phyloP scores from a whole-genome alignment of 768 basidiomycete genomes.

The Russula abietina region DNA sequence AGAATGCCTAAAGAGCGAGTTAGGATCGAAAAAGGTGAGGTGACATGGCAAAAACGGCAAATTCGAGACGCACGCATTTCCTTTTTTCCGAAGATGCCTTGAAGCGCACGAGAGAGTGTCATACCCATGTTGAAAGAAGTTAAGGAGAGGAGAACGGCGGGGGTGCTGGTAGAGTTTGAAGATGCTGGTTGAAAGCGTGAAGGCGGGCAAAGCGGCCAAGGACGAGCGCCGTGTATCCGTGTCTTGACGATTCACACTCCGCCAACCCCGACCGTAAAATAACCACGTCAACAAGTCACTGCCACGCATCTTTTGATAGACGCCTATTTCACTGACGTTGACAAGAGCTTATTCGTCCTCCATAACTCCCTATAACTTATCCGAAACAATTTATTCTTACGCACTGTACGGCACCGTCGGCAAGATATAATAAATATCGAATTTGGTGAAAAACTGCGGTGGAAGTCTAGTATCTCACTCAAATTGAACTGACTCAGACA shows the following conservation, averaged over 20 bases:
- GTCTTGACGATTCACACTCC: conserved; percentile 15
- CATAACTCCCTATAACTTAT: no score
- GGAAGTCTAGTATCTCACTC: background rate
- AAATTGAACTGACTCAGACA: background rate
- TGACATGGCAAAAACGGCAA: conserved; percentile 27
- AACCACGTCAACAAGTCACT: background rate
- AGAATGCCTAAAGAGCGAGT: conserved; percentile 70
- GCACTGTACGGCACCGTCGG: background rate
- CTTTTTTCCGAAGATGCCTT: conserved; percentile 92
- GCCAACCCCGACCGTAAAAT: conserved; percentile 10
- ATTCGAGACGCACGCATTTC: conserved; percentile 85
- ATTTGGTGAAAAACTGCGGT: background rate
- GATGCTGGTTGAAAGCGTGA: conserved; percentile 18
- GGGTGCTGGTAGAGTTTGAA: conserved; percentile 5
- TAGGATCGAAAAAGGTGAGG: conserved; percentile 24
- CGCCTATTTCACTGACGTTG: background rate
- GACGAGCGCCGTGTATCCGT: background rate
- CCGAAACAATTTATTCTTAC: no score
- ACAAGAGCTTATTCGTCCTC: no score
- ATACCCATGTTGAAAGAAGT: conserved; percentile 51
- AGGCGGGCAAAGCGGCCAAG: background rate
- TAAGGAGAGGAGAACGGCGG: background rate
- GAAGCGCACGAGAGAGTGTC: conserved; percentile 66
- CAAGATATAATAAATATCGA: background rate
- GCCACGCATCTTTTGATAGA: background rate